These are phyloP conservation scores for Chenopodium quinoa DNA, from an alignment of 148 eudicot genomes.

Conservation along the genomic window DNA sequence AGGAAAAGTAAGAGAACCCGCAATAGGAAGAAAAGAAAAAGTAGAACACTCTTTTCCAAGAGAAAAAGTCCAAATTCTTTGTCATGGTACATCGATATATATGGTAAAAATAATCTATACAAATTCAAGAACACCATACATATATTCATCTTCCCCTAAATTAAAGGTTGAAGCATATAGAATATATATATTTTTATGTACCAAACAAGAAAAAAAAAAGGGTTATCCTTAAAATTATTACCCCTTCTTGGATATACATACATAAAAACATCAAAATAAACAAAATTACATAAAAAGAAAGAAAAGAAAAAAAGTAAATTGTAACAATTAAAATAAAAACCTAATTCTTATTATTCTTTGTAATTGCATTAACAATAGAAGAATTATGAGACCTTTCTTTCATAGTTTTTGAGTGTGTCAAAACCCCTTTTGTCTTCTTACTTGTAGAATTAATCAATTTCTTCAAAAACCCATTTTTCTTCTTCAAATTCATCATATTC, in stretches of 20 bases:
- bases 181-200: background rate
- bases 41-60: background rate
- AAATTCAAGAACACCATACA: background rate
- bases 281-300: background rate
- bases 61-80: conserved; percentile 8
- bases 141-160: background rate
- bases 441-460: conserved; percentile 48
- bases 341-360: background rate
- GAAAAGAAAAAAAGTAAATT: background rate
- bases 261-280: conserved; percentile 3
- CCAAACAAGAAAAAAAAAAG: background rate
- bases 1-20: background rate
- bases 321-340: background rate
- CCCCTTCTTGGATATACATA: background rate
- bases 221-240: conserved; percentile 1
- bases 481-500: conserved; percentile 15
- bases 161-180: background rate
- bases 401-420: conserved; percentile 38
- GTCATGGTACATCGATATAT: background rate
- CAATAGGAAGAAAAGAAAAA: background rate
- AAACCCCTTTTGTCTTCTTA: conserved; percentile 43
- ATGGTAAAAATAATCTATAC: conserved; percentile 7
- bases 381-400: conserved; percentile 26
- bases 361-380: background rate
- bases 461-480: conserved; percentile 58